A percentile compares a stretch with the other conserved stretches of the same genome.
These are phyloP conservation scores for Betula pendula DNA, from an alignment of 306 rosid species.

Conservation along the genomic window DNA sequence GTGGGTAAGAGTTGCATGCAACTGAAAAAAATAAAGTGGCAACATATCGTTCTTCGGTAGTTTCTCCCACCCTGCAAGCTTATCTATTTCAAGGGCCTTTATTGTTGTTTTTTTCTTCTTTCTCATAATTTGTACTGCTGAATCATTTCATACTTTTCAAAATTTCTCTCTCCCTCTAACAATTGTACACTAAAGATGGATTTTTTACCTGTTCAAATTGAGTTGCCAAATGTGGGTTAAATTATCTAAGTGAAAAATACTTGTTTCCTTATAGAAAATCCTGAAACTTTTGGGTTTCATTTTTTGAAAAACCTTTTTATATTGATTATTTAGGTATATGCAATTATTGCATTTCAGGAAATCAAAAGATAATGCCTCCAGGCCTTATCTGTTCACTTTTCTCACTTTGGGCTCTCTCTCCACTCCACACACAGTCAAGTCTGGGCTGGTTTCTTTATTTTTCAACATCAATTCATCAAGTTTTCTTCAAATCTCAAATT, in stretches of 20 bases:
- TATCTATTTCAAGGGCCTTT: conserved; percentile 4
- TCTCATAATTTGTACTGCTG: neutral
- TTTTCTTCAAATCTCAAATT: no score
- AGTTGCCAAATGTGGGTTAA: neutral
- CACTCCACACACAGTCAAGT: no score
- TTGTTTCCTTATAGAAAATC: neutral
- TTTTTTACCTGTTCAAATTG: neutral
- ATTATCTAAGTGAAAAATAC: neutral
- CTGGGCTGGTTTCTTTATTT: no score
- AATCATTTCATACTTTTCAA: neutral
- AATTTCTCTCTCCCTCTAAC: neutral
- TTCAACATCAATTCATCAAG: no score
- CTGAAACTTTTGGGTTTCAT: neutral
- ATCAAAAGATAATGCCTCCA: no score
- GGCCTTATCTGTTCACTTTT: neutral
- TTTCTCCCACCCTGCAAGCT: conserved; percentile 29
- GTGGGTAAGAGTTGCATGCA: conserved; percentile 50
- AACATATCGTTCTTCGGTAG: conserved; percentile 55
- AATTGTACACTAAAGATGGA: no score
- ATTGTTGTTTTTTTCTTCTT: neutral
- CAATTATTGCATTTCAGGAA: neutral
- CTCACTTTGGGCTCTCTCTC: no score
- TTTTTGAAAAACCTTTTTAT: neutral
- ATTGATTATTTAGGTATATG: neutral
- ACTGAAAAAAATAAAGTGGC: conserved; percentile 50